Base-by-base conservation (phyloP, 1,139 yeast genomes). In the Taiozyma sp. region DNA sequence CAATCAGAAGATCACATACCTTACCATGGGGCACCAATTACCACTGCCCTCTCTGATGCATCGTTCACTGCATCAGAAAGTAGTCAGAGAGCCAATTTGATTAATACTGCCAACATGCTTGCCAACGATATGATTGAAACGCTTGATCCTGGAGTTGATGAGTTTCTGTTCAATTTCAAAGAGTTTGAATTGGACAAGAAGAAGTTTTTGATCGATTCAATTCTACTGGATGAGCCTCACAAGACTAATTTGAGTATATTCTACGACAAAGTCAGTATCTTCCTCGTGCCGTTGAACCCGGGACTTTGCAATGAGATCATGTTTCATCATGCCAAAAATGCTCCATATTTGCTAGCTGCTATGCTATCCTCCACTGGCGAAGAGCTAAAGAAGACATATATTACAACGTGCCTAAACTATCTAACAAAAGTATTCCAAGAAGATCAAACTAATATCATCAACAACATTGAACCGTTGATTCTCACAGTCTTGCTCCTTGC, bases 401-500 rank as follows among this genome's bases (percentile, higher is more conserved):
- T 83, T 14, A 73, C 80, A 24, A 74, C 74, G 41, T 82, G 87
- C 55, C 66, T 83, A 45, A 74, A 76, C 54, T 70, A 81, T 8
- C 62, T 83, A 27, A 81, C 69, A 48, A 54, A 64, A 1, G 70
- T 70, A 4, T 61, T 73, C 48, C 69, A 69, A 45, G 73, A 57
- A 23, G 51, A 71, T 8, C 71, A 68, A 41, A 60, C 68, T 1
- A 63, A 67, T 30, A 71, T 80, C 23, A 63, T 78, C 4, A 68
- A 76, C 19, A 81, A 82, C 57, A 80, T 82, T 36, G 88, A 83
- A 59, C 76, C 83, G 1, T 76, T 83, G 14, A 68, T 83, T 13
- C 63, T 83, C 36, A 83, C 88, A 0, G 84, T 83, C 3, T 69
- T 82, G 44, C 68, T 83, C 8, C 65, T 83, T 34, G 83, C 87